Base-by-base conservation (phyloP, 2,329 filamentous ascomycete genomes). In the Xylaria multiplex region DNA sequence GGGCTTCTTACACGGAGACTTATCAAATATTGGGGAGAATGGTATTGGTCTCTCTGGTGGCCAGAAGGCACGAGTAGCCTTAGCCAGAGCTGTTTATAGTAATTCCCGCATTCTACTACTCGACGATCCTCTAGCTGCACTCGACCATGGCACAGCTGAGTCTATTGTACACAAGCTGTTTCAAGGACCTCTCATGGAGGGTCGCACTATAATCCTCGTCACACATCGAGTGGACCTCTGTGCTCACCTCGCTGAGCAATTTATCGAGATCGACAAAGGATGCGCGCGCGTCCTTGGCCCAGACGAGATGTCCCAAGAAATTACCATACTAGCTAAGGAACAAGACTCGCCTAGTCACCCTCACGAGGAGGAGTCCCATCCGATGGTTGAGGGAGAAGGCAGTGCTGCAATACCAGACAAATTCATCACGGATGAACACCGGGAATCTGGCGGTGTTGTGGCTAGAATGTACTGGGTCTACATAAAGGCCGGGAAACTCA, bases 151-250 rank as follows among this genome's bases (percentile, higher is more conserved):
- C 32, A 90, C 88, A 0, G 87, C 86, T 0, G 86, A 78, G 76
- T 85, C 74, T 71, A 92, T 81, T 77, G 72, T 97, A 84, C 86
- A 79, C 68, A 86, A 81, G 77, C 85, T 81, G 70, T 82, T 93
- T 58, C 83, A 85, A 22, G 85, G 86, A 0, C 81, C 90, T 0
- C 85, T 91, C 0, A 80, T 85, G 9, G 85, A 88, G 62, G 85
- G 82, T 6, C 85, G 92, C 6, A 92, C 91, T 0, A 89, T 92
- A 0, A 86, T 96, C n/a, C 87, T 93, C 48, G 92, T 95, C 54
- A 93, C 93, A 0, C 91, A 93, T 75, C 85, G 90, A 43, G 90
- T 94, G n/a, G 90, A 94, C 67, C 81, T 97, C 9, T 92, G 93
- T 65, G 85, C 88, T 22, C 83, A 86, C n/a, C 82, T 93, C 49